These are phyloP conservation scores for Tylopilus orsonianus DNA, from an alignment of 1,284 basidiomycete genomes.

Conservation along the genomic window DNA sequence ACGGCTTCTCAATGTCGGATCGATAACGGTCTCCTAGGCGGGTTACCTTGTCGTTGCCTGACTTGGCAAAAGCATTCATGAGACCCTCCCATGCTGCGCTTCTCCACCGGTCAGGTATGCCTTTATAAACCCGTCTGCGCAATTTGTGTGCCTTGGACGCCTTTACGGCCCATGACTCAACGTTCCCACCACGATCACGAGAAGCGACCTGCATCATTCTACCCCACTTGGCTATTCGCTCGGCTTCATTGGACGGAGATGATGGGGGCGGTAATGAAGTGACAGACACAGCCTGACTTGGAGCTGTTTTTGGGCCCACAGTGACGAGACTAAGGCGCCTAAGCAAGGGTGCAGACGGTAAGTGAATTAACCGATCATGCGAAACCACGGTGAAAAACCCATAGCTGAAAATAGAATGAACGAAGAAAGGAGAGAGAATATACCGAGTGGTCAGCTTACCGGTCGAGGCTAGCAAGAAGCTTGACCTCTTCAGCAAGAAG, in stretches of 20 bases:
- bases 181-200: constrained; percentile 76
- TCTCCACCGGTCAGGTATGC: constrained; percentile 95
- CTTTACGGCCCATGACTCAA: constrained; percentile 71
- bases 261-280: constrained; percentile 47
- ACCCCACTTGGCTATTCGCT: constrained; percentile 84
- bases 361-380: constrained; percentile 74
- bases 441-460: constrained; percentile 50
- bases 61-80: constrained; percentile 50
- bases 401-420: constrained; percentile 53
- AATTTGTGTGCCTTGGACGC: constrained; percentile 64
- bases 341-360: constrained; percentile 61
- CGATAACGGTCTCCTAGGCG: constrained; percentile 56
- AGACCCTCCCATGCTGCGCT: constrained; percentile 89
- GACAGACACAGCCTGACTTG: constrained; percentile 41
- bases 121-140: constrained; percentile 85
- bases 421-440: constrained; percentile 16
- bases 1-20: constrained; percentile 73
- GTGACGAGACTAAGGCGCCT: constrained; percentile 56
- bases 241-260: constrained; percentile 60
- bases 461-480: constrained; percentile 73
- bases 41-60: constrained; percentile 43
- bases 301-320: constrained; percentile 43
- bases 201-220: constrained; percentile 75
- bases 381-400: constrained; percentile 79
- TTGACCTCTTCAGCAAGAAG: constrained; percentile 64